Evolutionary conservation across 805 yeast genomes (phyloP), one percentile per base, ranked within the genome.

Genomic region (Starmera dryadoides): DNA sequence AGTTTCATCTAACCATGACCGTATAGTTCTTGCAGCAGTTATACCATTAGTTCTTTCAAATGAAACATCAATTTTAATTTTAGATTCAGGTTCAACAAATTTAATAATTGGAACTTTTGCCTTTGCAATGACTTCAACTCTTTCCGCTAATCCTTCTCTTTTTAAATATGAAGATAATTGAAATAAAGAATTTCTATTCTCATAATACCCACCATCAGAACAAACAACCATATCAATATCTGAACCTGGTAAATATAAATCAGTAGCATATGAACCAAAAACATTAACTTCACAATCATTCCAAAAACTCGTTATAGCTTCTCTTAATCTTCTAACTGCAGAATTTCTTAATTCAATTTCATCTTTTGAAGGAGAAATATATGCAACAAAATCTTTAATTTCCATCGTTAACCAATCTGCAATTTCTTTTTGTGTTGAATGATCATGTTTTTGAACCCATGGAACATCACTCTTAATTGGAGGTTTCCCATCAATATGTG

Each of bases 61-160:
- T 2, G 97, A 89, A 2, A 93, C 73, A 60, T 91, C 98, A 15
- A 91, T 80, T 47, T 85, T 87, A 30, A 89, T 78, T 16, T 71
- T 71, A 3, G 87, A 74, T 9, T 56, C 52, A 1, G 81, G 77
- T 46, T 91, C 98, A 3, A 82, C 80, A 58, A 88, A 86, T 59
- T 93, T 91, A 58, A 91, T 84, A 46, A 91, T 91, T 2, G 98
- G 98, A 17, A 91, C 97, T 48, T 88, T 80, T 5, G 98, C 94
- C 46, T 79, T 79, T 3, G 96, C 86, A 35, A 91, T 81, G 4
- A 89, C 95, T 54, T 86, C 93, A 18, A 89, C 80, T 40, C 79
- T 72, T 26, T 71, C 69, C 1, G 93, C 95, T 34, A 87, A 60
- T 12, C 73, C 69, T 32, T 69, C 63, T 31, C 72, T 68, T 49